Evolutionary conservation across 257 asterid species (phyloP), one percentile per base, ranked within the genome.

Genomic region (Nemophila menziesii): DNA sequence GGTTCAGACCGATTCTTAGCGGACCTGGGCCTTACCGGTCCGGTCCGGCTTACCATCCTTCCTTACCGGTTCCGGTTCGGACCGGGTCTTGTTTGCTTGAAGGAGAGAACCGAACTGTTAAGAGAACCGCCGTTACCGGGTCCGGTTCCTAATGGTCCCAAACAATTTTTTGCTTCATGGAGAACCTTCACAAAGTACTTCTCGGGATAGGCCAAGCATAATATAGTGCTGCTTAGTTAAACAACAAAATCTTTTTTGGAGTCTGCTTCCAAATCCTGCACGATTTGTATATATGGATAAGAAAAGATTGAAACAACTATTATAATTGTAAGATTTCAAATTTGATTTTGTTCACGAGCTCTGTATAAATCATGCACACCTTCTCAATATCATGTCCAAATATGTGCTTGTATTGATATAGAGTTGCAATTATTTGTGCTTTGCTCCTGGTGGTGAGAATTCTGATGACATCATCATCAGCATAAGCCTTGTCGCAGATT

Each of bases 371-470:
- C 13, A 13, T 37, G 16, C 22, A 1, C 60, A 77, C 97, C 96
- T 81, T 77, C 68, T 67, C 62, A 29, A 79, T 63, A 13, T 85
- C 93, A 7, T 62, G 72, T 19, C 87, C 93, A 33, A 70, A 81
- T 46, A 60, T 62, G 44, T 90, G 72, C 51, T 77, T 90, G 84
- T 85, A 90, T 14, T 79, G 89, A 61, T 90, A 84, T 37, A 79
- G 44, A 0, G 96, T 81, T 16, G 94, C 93, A 38, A 78, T 74
- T 67, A 81, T 56, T 44, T 90, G 93, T 4, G 94, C 80, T 61
- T 85, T 85, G 67, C 98, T 90, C 73, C 98, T 63, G 2, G 96
- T 90, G 59, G 92, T 23, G 68, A 90, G 50, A 55, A 90, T 75
- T 63, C 96, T 70, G 36, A 81, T 79, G 54, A 90, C 46, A 36